A percentile compares a stretch with the other conserved stretches of the same genome.
Conservation (phyloP, 163 green algal species). For the Smithsoniella earleae region DNA sequence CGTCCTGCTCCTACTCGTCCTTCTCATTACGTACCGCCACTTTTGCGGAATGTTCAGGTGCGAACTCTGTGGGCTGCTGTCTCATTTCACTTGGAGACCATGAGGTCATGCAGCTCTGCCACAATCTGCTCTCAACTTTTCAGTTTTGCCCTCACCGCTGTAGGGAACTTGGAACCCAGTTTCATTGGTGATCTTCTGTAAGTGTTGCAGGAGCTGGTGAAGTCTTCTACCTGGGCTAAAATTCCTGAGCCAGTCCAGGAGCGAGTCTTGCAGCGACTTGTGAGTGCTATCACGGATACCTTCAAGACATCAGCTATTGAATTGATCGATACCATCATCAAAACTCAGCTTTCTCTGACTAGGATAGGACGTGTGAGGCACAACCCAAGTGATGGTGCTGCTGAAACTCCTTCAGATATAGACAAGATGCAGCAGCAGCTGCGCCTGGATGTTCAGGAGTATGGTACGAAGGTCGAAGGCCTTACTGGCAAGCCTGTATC, state of each 20-base stretch:
- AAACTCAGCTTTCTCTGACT: constrained; percentile 6
- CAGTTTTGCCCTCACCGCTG: too few relatives aligned
- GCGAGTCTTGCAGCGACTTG: background rate
- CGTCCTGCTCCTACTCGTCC: background rate
- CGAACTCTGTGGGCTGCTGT: background rate
- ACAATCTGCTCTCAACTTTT: too few relatives aligned
- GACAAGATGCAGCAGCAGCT: constrained; percentile 27
- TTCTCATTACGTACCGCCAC: background rate
- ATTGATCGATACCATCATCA: constrained; percentile 6
- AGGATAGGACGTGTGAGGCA: constrained; percentile 15
- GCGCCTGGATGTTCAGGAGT: constrained; percentile 1
- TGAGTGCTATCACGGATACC: background rate
- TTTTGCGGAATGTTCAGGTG: background rate
- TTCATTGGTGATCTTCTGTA: too few relatives aligned
- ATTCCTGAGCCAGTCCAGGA: background rate
- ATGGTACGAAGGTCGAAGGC: background rate
- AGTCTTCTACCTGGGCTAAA: background rate
- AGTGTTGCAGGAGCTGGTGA: background rate
- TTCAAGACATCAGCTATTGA: background rate
- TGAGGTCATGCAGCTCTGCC: background rate
- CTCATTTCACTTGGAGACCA: background rate
- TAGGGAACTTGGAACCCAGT: too few relatives aligned
- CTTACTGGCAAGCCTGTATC: background rate
- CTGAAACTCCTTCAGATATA: background rate
- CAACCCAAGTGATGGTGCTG: background rate